These are phyloP conservation scores for Globisporangium takayamanum DNA, from an alignment of 352 stramenopile genomes.

Conservation along the genomic window DNA sequence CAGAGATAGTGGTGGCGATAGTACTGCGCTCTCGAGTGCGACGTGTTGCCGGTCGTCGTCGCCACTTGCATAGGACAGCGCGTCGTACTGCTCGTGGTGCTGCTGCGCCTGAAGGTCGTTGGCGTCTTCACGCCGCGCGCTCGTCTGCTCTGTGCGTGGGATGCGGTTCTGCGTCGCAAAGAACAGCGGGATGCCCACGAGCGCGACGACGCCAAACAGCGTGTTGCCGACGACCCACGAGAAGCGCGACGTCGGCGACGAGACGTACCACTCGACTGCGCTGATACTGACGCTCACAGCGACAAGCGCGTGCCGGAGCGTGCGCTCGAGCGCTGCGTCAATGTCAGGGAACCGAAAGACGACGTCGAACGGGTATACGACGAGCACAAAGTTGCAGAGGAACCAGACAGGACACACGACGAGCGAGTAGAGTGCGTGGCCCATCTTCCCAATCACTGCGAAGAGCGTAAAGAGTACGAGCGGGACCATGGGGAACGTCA, in stretches of 20 bases:
- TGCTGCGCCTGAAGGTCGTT: conserved; percentile 1
- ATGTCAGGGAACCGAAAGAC: conserved; percentile 62
- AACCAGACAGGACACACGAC: conserved; percentile 75
- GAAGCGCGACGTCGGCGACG: conserved; percentile 33
- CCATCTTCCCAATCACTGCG: conserved; percentile 54
- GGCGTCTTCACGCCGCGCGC: conserved; percentile 22
- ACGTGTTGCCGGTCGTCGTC: neutral
- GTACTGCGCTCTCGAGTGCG: neutral
- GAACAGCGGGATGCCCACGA: conserved; percentile 62
- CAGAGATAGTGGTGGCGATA: no score
- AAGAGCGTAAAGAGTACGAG: conserved; percentile 71
- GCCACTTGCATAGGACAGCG: neutral
- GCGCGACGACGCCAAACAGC: conserved; percentile 61
- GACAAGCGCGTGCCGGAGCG: conserved; percentile 47
- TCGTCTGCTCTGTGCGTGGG: conserved; percentile 36
- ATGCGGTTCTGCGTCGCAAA: conserved; percentile 56
- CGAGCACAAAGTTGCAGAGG: conserved; percentile 62
- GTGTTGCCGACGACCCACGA: conserved; percentile 81
- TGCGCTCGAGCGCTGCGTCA: conserved; percentile 20
- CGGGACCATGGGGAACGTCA: conserved; percentile 73
- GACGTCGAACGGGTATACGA: conserved; percentile 67
- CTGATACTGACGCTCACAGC: conserved; percentile 42
- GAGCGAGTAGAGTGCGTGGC: conserved; percentile 60
- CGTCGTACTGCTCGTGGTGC: neutral
- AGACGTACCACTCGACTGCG: conserved; percentile 66